Percentiles rank a stretch among this genome's conserved stretches.
Evolutionary conservation across 345 rosid genomes (phyloP).

Genomic region (Cardamine chenopodiifolia): DNA sequence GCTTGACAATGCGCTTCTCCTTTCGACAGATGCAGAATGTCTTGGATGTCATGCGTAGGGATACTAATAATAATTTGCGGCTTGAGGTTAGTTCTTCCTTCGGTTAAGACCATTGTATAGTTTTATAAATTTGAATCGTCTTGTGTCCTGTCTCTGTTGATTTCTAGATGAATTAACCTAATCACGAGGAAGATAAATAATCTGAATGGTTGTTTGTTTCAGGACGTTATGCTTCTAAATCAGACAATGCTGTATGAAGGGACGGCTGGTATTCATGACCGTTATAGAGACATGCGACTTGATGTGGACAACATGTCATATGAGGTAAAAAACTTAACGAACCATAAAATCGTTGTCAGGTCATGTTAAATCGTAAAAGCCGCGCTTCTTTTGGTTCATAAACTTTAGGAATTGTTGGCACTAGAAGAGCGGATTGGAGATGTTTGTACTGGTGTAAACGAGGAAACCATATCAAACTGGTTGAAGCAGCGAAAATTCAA

Average conservation of each 20-base stretch:
- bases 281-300: conserved; percentile 95
- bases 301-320: conserved; percentile 99
- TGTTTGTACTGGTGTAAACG: conserved; percentile 84
- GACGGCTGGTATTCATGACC: conserved; percentile 71
- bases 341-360: neutral
- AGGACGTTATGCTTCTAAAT: conserved; percentile 88
- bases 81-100: conserved; percentile 62
- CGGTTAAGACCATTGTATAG: neutral
- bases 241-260: conserved; percentile 65
- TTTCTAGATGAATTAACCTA: conserved; percentile 4
- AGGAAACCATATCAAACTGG: conserved; percentile 58
- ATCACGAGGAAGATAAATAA: neutral
- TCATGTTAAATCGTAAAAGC: neutral
- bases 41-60: conserved; percentile 87
- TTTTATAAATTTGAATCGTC: neutral
- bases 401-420: conserved; percentile 75
- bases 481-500: conserved; percentile 55
- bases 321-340: conserved; percentile 55
- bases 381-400: conserved; percentile 4
- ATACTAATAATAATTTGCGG: conserved; percentile 53
- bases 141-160: conserved; percentile 9
- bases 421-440: conserved; percentile 92
- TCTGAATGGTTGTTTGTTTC: conserved; percentile 23
- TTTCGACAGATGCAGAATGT: conserved; percentile 71
- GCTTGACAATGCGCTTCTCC: conserved; percentile 37